A percentile compares a stretch with the other conserved stretches of the same genome.
These are phyloP conservation scores for Phaeotremella skinneri DNA, from an alignment of 768 basidiomycete species.

Conservation along the genomic window DNA sequence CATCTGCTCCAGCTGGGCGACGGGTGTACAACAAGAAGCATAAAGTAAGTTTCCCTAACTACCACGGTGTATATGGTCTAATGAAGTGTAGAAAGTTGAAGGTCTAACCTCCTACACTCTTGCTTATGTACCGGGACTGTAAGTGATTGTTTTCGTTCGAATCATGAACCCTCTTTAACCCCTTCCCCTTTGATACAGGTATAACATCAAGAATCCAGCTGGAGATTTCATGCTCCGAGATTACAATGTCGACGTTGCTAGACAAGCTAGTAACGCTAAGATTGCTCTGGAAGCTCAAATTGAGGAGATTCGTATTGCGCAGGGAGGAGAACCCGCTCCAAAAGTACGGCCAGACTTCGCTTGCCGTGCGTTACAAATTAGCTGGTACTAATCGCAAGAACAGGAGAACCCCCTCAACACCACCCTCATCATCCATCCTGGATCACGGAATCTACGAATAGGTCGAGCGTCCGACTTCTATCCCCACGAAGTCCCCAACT, in stretches of 20 bases:
- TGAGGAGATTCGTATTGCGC: background rate
- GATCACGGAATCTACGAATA: constrained; percentile 51
- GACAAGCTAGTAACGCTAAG: constrained; percentile 34
- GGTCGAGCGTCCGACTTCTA: constrained; percentile 52
- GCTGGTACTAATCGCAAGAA: background rate
- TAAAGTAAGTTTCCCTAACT: constrained; percentile 20
- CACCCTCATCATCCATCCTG: constrained; percentile 53
- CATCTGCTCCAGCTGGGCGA: constrained; percentile 6
- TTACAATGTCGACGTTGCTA: constrained; percentile 35
- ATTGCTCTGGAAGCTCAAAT: background rate
- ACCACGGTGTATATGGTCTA: background rate
- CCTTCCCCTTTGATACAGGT: constrained; percentile 23
- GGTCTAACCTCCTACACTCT: constrained; percentile 33
- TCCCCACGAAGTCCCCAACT: constrained; percentile 47
- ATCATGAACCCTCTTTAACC: background rate
- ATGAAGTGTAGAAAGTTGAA: constrained; percentile 18
- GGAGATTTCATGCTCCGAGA: constrained; percentile 37
- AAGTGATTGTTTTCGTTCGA: constrained; percentile 4
- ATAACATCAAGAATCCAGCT: constrained; percentile 44
- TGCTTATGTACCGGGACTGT: constrained; percentile 37
- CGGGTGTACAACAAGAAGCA: constrained; percentile 19
- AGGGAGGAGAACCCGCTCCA: background rate
- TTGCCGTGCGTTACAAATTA: background rate
- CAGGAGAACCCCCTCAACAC: constrained; percentile 24
- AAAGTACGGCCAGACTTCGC: background rate